Conservation (phyloP, 2,329 filamentous ascomycete species). For the Trichoderma sp. region DNA sequence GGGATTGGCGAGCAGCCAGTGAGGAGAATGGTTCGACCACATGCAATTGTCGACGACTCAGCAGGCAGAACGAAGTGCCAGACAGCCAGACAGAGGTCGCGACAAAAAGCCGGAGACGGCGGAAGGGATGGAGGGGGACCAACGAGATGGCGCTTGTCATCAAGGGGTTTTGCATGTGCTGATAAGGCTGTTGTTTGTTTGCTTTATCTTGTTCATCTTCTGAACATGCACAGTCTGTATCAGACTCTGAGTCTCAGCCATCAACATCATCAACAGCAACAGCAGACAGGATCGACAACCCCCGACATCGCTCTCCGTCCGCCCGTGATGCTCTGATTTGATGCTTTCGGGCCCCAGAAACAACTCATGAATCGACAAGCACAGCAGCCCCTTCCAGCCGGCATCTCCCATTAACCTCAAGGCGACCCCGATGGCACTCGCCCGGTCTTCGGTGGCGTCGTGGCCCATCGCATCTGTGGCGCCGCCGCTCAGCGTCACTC, state of each 20-base stretch:
- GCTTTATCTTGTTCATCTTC: background rate
- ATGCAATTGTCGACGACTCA: conserved; percentile 6
- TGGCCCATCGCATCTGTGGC: conserved; percentile 5
- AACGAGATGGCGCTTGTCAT: conserved; percentile 10
- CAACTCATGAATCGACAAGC: background rate
- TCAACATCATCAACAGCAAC: background rate
- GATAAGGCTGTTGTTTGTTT: background rate
- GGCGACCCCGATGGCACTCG: conserved; percentile 13
- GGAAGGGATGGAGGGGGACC: background rate
- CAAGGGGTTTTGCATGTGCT: background rate
- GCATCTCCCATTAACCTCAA: background rate
- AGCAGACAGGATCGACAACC: background rate
- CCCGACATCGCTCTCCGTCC: conserved; percentile 1
- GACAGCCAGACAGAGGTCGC: background rate
- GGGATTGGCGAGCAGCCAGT: background rate
- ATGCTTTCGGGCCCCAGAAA: background rate
- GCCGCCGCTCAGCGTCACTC: conserved; percentile 13
- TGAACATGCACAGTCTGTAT: background rate
- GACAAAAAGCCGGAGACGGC: background rate
- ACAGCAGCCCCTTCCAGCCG: background rate
- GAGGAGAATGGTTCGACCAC: conserved; percentile 2
- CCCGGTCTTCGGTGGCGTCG: background rate
- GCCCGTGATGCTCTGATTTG: background rate
- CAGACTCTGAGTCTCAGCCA: background rate
- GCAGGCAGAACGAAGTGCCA: background rate